A percentile compares a stretch with the other conserved stretches of the same genome.
Evolutionary conservation across 1,139 yeast species (phyloP).

Genomic region (Pichia cactophila): DNA sequence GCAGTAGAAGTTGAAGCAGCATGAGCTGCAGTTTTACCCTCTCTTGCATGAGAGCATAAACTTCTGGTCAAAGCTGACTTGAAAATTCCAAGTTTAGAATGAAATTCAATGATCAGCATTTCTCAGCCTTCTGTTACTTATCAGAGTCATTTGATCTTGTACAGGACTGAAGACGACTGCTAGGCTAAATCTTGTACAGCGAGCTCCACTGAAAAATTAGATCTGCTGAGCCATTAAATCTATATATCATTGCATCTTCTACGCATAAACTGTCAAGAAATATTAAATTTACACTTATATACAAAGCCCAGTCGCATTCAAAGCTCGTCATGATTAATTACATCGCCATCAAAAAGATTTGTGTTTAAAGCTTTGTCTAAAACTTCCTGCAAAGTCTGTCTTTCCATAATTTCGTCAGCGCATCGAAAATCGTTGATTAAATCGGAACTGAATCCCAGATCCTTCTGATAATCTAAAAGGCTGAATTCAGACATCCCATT

Average conservation of each 20-base stretch:
- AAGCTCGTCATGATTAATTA: neutral
- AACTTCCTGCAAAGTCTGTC: neutral
- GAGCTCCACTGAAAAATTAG: no score
- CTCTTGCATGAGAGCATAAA: slow-evolving; percentile 7
- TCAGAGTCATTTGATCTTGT: no score
- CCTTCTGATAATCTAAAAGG: no score
- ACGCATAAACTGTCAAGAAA: no score
- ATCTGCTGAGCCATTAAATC: no score
- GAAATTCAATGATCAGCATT: neutral
- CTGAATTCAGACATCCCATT: neutral
- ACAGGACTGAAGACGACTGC: no score
- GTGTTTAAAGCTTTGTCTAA: neutral
- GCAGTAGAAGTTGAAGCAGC: slow-evolving; percentile 23
- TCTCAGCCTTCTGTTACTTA: neutral
- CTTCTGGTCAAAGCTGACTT: neutral
- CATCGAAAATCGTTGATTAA: no score
- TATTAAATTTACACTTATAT: no score
- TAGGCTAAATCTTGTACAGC: no score
- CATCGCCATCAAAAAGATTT: neutral
- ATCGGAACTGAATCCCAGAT: neutral
- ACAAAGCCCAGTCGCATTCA: neutral
- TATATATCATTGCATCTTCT: no score
- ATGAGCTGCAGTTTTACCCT: neutral
- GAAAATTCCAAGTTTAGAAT: neutral
- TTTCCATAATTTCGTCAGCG: neutral